Evolutionary conservation across 2,329 filamentous ascomycete genomes (phyloP), one percentile per base, ranked within the genome.

Genomic region (Stagonosporopsis vannaccii): DNA sequence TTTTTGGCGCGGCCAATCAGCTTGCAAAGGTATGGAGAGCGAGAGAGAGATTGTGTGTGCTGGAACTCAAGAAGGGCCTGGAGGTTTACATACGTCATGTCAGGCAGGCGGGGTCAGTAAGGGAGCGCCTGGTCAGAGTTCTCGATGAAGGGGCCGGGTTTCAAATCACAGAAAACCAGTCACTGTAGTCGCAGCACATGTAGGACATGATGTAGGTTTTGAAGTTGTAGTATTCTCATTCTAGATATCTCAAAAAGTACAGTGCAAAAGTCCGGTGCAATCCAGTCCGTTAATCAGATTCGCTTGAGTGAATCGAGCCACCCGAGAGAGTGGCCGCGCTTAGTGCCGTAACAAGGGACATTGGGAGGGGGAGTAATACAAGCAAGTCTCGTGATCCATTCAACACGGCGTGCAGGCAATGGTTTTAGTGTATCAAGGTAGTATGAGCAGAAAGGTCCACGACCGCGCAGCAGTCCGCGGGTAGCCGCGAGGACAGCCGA

Each of bases 381-480:
- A 47, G 26, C 48, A 32, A 12, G 37, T 50, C 45, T 56, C 57
- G 52, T 59, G 20, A 56, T 50, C 46, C 56, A 58, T 58, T 40
- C 45, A 49, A 51, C 48, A 35, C 39, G 26, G 30, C 23, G n/a
- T 51, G 22, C 30, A 32, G 13, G 39, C 39, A 45, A 52, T 60
- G 36, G 52, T 58, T 62, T 65, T 66, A 44, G 58, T 58, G 45
- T 58, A 55, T 58, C 56, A 59, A 56, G 52, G 28, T 53, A 17
- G 35, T 39, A 51, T 51, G 49, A 48, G 46, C 51, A 43, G 15
- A 32, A 62, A 61, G 54, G 48, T 51, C 53, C 56, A 40, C 39
- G 58, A 63, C 60, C 52, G 51, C 63, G 36, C 63, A 68, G 63
- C 65, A 61, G 56, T 59, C 63, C 56, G 65, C 63, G 61, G 54